A percentile compares a stretch with the other conserved stretches of the same genome.
Evolutionary conservation across 768 basidiomycete species (phyloP).

Genomic region (Agrocybe pediades): DNA sequence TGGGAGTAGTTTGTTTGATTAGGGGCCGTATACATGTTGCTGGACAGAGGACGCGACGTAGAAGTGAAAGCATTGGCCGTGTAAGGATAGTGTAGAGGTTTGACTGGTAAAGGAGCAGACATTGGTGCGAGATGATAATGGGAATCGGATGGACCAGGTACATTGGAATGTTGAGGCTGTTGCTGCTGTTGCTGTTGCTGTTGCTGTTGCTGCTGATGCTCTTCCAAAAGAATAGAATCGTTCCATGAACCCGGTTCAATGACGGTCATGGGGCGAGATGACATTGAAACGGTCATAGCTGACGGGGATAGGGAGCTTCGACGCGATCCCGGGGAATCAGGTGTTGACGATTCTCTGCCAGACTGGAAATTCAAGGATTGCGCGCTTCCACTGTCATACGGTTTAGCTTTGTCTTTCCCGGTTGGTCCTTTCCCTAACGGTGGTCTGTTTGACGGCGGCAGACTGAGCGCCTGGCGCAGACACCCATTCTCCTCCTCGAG

Average conservation of each 20-base stretch:
- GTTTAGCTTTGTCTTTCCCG: conserved; percentile 79
- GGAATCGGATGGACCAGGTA: conserved; percentile 39
- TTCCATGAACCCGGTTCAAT: conserved; percentile 58
- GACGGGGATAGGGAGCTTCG: conserved; percentile 68
- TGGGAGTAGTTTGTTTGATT: conserved; percentile 45
- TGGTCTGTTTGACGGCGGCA: conserved; percentile 74
- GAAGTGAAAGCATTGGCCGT: conserved; percentile 33
- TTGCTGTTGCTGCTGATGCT: conserved; percentile 18
- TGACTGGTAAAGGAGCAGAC: conserved; percentile 48
- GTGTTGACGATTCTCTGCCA: conserved; percentile 45
- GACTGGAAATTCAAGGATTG: conserved; percentile 33
- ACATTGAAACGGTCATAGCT: conserved; percentile 49
- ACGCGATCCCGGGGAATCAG: conserved; percentile 50
- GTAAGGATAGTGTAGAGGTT: conserved; percentile 43
- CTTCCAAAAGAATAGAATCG: conserved; percentile 53
- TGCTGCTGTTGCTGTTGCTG: conserved; percentile 18
- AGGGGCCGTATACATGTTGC: conserved; percentile 40
- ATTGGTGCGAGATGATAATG: conserved; percentile 49
- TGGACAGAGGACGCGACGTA: conserved; percentile 45
- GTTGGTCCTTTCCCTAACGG: conserved; percentile 84
- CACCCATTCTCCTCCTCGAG: conserved; percentile 83
- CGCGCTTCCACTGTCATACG: conserved; percentile 33
- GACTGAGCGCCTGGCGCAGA: conserved; percentile 69
- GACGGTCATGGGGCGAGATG: conserved; percentile 42
- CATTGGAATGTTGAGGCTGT: conserved; percentile 36